Evolutionary conservation across 2,329 filamentous ascomycete genomes (phyloP), one percentile per base, ranked within the genome.

Genomic region (Epichloe sibirici): DNA sequence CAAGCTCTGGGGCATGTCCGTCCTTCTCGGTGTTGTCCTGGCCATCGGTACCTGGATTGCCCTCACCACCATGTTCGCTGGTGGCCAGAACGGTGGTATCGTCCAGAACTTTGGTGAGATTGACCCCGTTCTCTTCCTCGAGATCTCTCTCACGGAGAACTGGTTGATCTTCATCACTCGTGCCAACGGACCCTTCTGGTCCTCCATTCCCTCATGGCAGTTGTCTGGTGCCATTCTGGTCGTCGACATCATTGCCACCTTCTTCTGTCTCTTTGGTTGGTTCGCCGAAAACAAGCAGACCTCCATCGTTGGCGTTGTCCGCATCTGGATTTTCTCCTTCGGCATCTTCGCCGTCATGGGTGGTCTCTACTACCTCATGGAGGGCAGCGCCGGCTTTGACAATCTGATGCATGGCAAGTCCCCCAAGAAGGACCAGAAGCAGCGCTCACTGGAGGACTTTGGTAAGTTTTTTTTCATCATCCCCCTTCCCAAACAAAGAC

Each of bases 131-230:
- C 72, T 95, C 63, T 95, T 95, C 80, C 83, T 95, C 39, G 82
- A 95, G 73, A 88, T 95, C 69, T 88, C 87, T 12, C 80, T 95
- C 51, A 90, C 89, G 55, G 88, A 95, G 78, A 95, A 94, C 75
- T 95, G 90, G 89, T 79, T 95, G 50, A 95, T 95, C 71, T 94
- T 95, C 76, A 91, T 95, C 73, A 95, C 89, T 58, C 88, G 90
- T 77, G 86, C 88, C 72, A 90, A 90, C 71, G 88, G 89, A 64
- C 88, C 88, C 51, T 91, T 94, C 79, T 94, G 88, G 88, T 90
- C 86, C 3, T 90, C 86, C 25, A 80, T 89, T 54, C 89, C 90
- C 55, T 94, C 88, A 56, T 90, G 88, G 86, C 87, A 94, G 71
- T 76, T 95, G 45, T 69, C 76, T 52, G 83, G 83, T 56, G 89